Conservation (phyloP, 2,329 filamentous ascomycete genomes). For the Stemphylium beticola region DNA sequence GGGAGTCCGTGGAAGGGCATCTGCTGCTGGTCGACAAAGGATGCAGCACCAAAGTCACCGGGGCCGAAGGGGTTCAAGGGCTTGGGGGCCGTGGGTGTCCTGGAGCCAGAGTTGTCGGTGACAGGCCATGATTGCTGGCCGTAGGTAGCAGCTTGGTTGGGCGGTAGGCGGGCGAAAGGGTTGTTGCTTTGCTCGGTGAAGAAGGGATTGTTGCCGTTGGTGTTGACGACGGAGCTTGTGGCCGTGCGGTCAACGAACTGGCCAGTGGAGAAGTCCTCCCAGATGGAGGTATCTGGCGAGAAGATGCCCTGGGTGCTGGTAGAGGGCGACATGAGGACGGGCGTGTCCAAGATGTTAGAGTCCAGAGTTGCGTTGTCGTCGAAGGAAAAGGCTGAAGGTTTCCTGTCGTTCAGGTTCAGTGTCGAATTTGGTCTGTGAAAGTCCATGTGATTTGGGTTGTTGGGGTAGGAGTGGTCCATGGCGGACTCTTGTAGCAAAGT, state of each 20-base stretch:
- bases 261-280: slow-evolving; percentile 54
- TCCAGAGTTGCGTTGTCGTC: slow-evolving; percentile 63
- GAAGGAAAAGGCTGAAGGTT: slow-evolving; percentile 51
- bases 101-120: slow-evolving; percentile 70
- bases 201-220: slow-evolving; percentile 56
- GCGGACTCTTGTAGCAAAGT: slow-evolving; percentile 49
- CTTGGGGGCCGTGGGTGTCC: slow-evolving; percentile 75
- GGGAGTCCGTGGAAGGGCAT: slow-evolving; percentile 47
- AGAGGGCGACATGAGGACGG: slow-evolving; percentile 57
- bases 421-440: slow-evolving; percentile 48
- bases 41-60: slow-evolving; percentile 57
- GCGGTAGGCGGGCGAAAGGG: slow-evolving; percentile 69
- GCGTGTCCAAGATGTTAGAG: slow-evolving; percentile 49
- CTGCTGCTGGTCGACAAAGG: slow-evolving; percentile 52
- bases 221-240: slow-evolving; percentile 47
- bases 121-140: slow-evolving; percentile 66
- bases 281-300: slow-evolving; percentile 58
- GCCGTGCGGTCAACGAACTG: slow-evolving; percentile 48
- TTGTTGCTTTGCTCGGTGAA: slow-evolving; percentile 57
- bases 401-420: slow-evolving; percentile 45
- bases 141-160: slow-evolving; percentile 55
- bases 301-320: slow-evolving; percentile 58
- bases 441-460: slow-evolving; percentile 42
- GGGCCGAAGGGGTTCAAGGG: slow-evolving; percentile 69
- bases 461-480: slow-evolving; percentile 45